These are phyloP conservation scores for Pythium utonaiense DNA, from an alignment of 352 stramenopile genomes.

Conservation along the genomic window DNA sequence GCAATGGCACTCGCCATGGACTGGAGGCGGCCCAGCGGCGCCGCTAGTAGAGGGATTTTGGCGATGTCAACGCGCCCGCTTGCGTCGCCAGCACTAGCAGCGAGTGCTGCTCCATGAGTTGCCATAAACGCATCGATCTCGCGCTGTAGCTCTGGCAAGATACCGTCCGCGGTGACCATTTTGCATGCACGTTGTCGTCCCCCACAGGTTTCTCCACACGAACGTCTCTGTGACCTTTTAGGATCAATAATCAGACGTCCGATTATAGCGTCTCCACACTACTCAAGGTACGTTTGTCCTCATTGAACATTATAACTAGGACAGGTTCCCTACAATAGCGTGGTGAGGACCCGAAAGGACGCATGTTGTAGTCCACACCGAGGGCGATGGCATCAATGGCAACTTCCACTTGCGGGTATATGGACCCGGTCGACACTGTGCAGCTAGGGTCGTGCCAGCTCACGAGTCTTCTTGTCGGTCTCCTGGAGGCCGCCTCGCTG, in stretches of 20 bases:
- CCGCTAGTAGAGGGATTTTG: not conserved
- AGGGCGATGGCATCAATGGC: not conserved
- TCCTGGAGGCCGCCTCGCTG: not conserved
- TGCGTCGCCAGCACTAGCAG: conserved; percentile 8
- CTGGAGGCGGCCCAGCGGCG: conserved; percentile 25
- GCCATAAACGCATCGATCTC: conserved; percentile 61
- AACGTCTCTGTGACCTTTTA: conserved; percentile 12
- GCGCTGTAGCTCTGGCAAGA: conserved; percentile 44
- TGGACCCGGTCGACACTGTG: not conserved
- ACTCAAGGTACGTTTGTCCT: not conserved
- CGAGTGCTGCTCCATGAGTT: conserved; percentile 23
- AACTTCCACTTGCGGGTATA: conserved; percentile 15
- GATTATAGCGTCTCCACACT: conserved; percentile 5
- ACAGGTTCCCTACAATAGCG: not conserved
- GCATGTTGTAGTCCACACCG: conserved; percentile 10
- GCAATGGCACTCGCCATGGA: conserved; percentile 26
- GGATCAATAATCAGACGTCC: conserved; percentile 13
- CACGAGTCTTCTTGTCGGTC: too few relatives aligned
- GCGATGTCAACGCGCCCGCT: conserved; percentile 3
- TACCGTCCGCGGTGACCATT: conserved; percentile 16
- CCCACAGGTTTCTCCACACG: conserved; percentile 7
- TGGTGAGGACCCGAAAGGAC: conserved; percentile 15
- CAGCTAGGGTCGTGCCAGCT: too few relatives aligned
- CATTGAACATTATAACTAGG: not conserved
- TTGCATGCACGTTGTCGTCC: not conserved